Base-by-base conservation (phyloP, 371 early-diverging fungal genomes). In the Apophysomyces sp. region DNA sequence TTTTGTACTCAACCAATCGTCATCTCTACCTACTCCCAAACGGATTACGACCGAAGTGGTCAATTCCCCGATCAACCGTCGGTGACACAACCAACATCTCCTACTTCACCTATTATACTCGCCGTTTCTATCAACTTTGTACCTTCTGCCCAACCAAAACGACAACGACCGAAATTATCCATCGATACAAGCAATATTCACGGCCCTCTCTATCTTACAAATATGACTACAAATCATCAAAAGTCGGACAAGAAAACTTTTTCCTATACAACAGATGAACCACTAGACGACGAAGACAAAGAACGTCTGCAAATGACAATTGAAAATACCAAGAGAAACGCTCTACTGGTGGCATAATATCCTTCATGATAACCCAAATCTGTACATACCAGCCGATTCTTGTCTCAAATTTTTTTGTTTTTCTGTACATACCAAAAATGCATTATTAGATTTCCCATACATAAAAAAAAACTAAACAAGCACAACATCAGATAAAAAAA, bases 21-120 rank as follows among this genome's bases (percentile, higher is more conserved):
- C 11, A 73, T 68, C 9, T 69, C 72, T 52, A 77, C 77, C 8
- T 73, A 73, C 41, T 80, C 80, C 11, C 75, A 68, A 56, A 63
- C 77, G 26, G 80, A 80, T 52, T 80, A 80, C 52, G 77, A 80
- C 51, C 65, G 80, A 58, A 73, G 76, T 61, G 76, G 76, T 3
- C 54, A 73, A 7, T 69, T 69, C 29, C 65, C 67, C n/a, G 52
- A 44, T 27, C 49, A 36, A 62, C 54, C 34, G 34, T 53, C 40
- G 8, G 28, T 60, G 30, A 31, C 32, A 49, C n/a, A 18, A 51
- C 44, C 41, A 52, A 28, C 28, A 55, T 62, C 12, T 21, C 26
- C 24, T 4, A 26, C 40, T 36, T 15, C 29, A 26, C 69, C 58
- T 13, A 15, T 57, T 12, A 44, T 44, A n/a, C 21, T 44, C n/a